phyloP scores from a whole-genome alignment of 768 basidiomycete species.

The Amanita pallidorosea region DNA sequence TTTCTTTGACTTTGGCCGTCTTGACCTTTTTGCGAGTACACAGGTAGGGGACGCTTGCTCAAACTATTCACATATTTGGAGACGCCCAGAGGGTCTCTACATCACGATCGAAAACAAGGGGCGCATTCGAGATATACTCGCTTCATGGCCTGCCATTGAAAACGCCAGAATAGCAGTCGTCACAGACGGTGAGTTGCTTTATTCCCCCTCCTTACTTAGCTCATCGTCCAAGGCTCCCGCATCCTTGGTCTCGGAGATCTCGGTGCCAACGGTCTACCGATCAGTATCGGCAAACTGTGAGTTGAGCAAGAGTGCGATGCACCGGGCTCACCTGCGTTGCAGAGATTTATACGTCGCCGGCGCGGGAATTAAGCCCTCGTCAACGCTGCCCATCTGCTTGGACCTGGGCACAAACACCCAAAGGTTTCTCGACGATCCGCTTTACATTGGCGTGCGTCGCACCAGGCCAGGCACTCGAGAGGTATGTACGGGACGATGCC shows the following conservation, averaged over 20 bases:
- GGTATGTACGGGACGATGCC: slow-evolving; percentile 15
- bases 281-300: slow-evolving; percentile 66
- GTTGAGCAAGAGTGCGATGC: slow-evolving; percentile 11
- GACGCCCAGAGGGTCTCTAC: slow-evolving; percentile 48
- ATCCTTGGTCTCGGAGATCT: slow-evolving; percentile 59
- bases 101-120: slow-evolving; percentile 62
- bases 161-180: slow-evolving; percentile 61
- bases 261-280: slow-evolving; percentile 40
- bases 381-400: slow-evolving; percentile 54
- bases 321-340: neutral
- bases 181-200: slow-evolving; percentile 46
- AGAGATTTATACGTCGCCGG: slow-evolving; percentile 63
- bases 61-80: slow-evolving; percentile 61
- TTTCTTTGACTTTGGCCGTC: neutral
- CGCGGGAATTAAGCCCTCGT: slow-evolving; percentile 49
- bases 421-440: slow-evolving; percentile 54
- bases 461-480: slow-evolving; percentile 35
- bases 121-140: slow-evolving; percentile 44
- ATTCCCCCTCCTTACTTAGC: slow-evolving; percentile 1
- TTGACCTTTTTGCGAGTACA: slow-evolving; percentile 6
- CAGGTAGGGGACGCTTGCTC: slow-evolving; percentile 64
- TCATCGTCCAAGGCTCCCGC: slow-evolving; percentile 36
- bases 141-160: slow-evolving; percentile 34
- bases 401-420: slow-evolving; percentile 74
- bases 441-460: slow-evolving; percentile 63